Evolutionary conservation across 192 early-diverging fungal species (phyloP), one percentile per base, ranked within the genome.

Genomic region (Tieghemiomyces parasiticus): DNA sequence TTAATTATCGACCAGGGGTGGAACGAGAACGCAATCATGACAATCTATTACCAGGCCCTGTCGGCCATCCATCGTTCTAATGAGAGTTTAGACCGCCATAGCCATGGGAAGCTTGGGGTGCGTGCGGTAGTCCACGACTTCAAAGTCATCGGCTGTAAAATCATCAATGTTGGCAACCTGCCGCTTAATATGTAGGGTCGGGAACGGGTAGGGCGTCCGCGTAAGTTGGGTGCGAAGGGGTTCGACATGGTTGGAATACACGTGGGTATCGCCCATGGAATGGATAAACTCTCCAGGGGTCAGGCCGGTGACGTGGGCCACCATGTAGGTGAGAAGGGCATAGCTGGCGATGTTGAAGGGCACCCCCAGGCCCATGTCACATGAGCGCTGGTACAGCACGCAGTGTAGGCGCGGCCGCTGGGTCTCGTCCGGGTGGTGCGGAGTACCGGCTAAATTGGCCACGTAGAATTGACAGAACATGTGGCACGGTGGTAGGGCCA

Each of bases 341-440:
- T 99, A 99, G 26, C 89, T 92, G 4, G 95, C 90, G 71, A 99
- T 96, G 66, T 99, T 99, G 69, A 99, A 99, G 0, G 95, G 95
- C 0, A 99, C 92, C 22, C 95, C 95, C 26, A 99, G 75, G 6
- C 95, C 95, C 72, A 99, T 78, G 63, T 99, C 95, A 67, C 88
- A 89, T 0, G 90, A 88, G 2, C 95, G 78, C 70, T 99, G 95
- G 74, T 99, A 99, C 48, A 99, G 76, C 54, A 90, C 86, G 70
- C 94, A 97, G 2, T 90, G 93, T 13, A 99, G 74, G 20, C 54
- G 54, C 1, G 54, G 54, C 13, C 54, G 31, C 24, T 34, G 29
- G 24, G 66, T 65, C 2, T 79, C 75, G 14, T 73, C 69, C 0
- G 71, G 65, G 28, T 74, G 64, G 12, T 73, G 71, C 0, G 82